Evolutionary conservation across 2,329 filamentous ascomycete genomes (phyloP).

Genomic region (Ophiostoma ips): DNA sequence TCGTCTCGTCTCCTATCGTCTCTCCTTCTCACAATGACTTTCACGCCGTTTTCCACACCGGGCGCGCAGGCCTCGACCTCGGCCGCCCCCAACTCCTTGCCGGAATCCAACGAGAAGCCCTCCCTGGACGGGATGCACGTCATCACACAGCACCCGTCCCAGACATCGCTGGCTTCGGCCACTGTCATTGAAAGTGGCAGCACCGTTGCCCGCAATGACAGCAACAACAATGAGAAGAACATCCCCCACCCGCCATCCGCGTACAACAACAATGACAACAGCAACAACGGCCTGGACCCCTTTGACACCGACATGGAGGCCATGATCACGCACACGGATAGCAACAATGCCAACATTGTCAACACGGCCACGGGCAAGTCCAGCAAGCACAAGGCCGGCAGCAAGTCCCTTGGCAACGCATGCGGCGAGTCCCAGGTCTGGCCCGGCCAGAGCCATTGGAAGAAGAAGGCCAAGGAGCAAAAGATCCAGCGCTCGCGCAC

Average conservation of each 20-base stretch:
- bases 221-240: slow-evolving; percentile 9
- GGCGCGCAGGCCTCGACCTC: background rate
- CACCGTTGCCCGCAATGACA: background rate
- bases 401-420: background rate
- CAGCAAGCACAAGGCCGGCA: background rate
- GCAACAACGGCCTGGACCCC: slow-evolving; percentile 25
- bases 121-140: slow-evolving; percentile 1
- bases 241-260: slow-evolving; percentile 31
- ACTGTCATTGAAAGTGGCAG: slow-evolving; percentile 12
- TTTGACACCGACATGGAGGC: slow-evolving; percentile 47
- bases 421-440: slow-evolving; percentile 40
- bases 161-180: slow-evolving; percentile 16
- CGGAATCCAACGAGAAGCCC: background rate
- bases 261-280: slow-evolving; percentile 19
- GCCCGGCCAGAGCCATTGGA: slow-evolving; percentile 47
- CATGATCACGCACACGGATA: slow-evolving; percentile 24
- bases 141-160: slow-evolving; percentile 15
- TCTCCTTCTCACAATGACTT: too few relatives aligned
- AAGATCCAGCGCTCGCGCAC: slow-evolving; percentile 39
- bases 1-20: too few relatives aligned
- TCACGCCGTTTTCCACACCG: background rate
- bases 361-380: slow-evolving; percentile 21
- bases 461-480: slow-evolving; percentile 41
- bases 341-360: background rate
- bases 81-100: background rate